Evolutionary conservation across 345 rosid species (phyloP).

Genomic region (thale cress (Arabidopsis thaliana)): DNA sequence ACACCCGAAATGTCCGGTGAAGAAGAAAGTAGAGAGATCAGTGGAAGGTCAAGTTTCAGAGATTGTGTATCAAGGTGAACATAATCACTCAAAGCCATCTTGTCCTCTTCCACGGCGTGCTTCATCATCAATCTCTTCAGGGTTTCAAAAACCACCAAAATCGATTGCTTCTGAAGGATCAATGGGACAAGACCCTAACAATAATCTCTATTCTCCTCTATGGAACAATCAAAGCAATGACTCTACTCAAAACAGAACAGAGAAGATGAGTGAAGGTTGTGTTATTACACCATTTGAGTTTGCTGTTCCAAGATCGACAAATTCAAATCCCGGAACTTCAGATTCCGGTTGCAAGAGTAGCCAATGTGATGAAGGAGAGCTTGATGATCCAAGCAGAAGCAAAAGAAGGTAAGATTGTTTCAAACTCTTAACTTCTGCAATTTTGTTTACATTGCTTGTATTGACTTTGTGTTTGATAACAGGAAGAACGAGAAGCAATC

Average conservation of each 20-base stretch:
- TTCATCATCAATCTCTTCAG: constrained; percentile 44
- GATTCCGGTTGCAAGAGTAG: constrained; percentile 72
- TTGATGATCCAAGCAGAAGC: constrained; percentile 59
- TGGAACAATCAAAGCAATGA: constrained; percentile 60
- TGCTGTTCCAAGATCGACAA: constrained; percentile 35
- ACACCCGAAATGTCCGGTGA: constrained; percentile 85
- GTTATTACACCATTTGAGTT: constrained; percentile 40
- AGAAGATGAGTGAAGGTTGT: constrained; percentile 47
- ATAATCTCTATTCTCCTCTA: constrained; percentile 30
- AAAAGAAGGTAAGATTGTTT: constrained; percentile 67
- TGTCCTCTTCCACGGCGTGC: constrained; percentile 66
- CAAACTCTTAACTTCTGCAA: not conserved
- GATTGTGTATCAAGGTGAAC: constrained; percentile 94
- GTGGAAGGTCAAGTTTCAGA: constrained; percentile 87
- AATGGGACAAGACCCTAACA: constrained; percentile 43
- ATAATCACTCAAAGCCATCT: constrained; percentile 82
- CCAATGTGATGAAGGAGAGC: constrained; percentile 73
- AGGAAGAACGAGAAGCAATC: constrained; percentile 69
- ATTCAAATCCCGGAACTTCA: constrained; percentile 51
- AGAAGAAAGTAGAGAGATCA: constrained; percentile 95
- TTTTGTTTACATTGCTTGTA: constrained; percentile 3
- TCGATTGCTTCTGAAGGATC: constrained; percentile 52
- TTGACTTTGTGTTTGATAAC: constrained; percentile 1
- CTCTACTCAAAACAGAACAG: constrained; percentile 50
- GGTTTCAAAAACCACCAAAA: constrained; percentile 53